Conservation (phyloP, 73 alveolate species). For the Tetrahymena borealis region DNA sequence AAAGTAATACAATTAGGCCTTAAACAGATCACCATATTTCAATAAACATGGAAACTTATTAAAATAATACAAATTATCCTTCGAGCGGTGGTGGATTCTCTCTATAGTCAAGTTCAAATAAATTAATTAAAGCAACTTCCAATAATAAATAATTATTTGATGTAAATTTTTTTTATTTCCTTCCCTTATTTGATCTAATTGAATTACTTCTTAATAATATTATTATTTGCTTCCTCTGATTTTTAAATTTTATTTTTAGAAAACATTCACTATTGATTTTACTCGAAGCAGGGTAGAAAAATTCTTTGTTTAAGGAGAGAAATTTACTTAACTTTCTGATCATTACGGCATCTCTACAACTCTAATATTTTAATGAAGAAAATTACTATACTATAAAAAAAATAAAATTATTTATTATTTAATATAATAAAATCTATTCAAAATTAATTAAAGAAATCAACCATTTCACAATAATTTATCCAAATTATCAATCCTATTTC, state of each 20-base stretch:
- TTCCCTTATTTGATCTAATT: neutral
- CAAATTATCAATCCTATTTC: no score
- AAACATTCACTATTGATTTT: constrained; percentile 27
- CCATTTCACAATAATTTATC: no score
- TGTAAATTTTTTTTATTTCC: neutral
- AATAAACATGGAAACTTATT: no score
- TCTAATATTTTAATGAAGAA: neutral
- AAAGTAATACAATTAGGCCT: neutral
- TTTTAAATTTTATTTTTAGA: constrained; percentile 8
- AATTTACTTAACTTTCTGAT: constrained; percentile 77
- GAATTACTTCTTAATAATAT: no score
- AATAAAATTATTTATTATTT: no score
- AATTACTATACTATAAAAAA: no score
- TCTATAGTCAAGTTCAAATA: neutral
- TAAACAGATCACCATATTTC: no score
- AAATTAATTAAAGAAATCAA: no score
- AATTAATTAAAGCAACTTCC: neutral
- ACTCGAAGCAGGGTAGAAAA: constrained; percentile 59
- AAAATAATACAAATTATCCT: neutral
- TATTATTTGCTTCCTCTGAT: neutral
- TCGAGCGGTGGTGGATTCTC: neutral
- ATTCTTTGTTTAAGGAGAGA: constrained; percentile 63
- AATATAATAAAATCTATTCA: no score
- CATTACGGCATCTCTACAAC: constrained; percentile 78
- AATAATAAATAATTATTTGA: neutral